phyloP scores from a whole-genome alignment of 257 asterid genomes.

The Ophiorrhiza pumila region DNA sequence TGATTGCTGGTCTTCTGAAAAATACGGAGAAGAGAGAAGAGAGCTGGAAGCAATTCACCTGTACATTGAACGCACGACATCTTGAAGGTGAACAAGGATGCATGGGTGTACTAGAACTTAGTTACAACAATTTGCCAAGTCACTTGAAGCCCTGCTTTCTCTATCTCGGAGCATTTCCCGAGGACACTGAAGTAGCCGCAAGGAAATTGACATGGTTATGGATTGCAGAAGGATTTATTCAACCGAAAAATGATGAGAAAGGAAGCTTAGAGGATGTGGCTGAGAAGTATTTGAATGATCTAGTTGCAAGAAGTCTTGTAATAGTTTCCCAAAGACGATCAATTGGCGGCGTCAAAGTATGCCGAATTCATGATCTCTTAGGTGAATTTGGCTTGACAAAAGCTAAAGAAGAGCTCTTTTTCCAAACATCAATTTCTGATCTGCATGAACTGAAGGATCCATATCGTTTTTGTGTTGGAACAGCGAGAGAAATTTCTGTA shows the following conservation, averaged over 20 bases:
- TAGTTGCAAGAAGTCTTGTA: too few relatives aligned
- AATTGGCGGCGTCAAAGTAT: not conserved
- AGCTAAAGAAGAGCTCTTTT: constrained; percentile 11
- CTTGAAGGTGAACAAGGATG: not conserved
- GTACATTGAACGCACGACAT: not conserved
- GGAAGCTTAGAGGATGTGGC: not conserved
- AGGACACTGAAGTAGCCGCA: not conserved
- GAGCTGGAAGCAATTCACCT: not conserved
- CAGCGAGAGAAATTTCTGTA: not conserved
- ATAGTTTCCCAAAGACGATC: too few relatives aligned
- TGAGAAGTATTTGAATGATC: too few relatives aligned
- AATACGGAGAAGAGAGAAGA: not conserved
- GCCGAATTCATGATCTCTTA: not conserved
- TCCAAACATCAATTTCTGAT: not conserved
- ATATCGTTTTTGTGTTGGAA: not conserved
- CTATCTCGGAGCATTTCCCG: too few relatives aligned
- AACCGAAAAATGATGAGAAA: not conserved
- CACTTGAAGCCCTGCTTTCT: too few relatives aligned
- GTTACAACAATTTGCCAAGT: too few relatives aligned
- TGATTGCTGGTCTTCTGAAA: too few relatives aligned
- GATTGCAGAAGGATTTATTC: constrained; percentile 20
- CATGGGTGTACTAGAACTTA: too few relatives aligned
- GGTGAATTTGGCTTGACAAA: constrained; percentile 12
- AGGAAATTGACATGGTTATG: not conserved
- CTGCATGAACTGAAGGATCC: not conserved